Evolutionary conservation across 2,329 filamentous ascomycete genomes (phyloP).

Genomic region (Sporothrix schenckii): DNA sequence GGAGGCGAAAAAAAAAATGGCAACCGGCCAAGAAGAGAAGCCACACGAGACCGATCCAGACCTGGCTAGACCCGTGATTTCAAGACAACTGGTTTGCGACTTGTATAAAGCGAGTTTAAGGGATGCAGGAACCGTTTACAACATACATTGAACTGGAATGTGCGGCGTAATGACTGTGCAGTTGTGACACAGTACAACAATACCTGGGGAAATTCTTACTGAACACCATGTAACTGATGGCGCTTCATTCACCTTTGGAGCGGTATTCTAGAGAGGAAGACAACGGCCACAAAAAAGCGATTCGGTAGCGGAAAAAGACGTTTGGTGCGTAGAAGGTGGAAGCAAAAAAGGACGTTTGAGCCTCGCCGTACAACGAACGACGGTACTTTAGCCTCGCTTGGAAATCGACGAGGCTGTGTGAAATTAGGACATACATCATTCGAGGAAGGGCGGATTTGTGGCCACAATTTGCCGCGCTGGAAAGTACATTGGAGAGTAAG

Average conservation of each 20-base stretch:
- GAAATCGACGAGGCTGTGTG: background rate
- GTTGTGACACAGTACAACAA: no score
- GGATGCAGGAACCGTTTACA: no score
- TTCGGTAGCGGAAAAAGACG: background rate
- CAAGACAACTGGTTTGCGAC: no score
- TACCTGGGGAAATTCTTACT: no score
- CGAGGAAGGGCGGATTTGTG: background rate
- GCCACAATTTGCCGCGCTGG: no score
- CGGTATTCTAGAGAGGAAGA: background rate
- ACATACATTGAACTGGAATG: no score
- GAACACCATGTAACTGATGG: background rate
- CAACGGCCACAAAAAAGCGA: conserved; percentile 2
- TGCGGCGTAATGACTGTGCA: no score
- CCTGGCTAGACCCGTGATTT: background rate
- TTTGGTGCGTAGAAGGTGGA: background rate
- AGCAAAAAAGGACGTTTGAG: background rate
- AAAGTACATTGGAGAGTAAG: background rate
- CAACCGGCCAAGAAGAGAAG: background rate
- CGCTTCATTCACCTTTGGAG: background rate
- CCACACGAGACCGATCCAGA: conserved; percentile 20
- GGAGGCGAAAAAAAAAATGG: background rate
- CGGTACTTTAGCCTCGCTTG: background rate
- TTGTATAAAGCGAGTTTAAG: no score
- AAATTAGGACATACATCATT: background rate
- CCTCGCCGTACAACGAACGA: background rate